Percentiles rank a stretch among this genome's conserved stretches.
These are phyloP conservation scores for Candida stauntonica DNA, from an alignment of 805 yeast genomes.

Conservation along the genomic window DNA sequence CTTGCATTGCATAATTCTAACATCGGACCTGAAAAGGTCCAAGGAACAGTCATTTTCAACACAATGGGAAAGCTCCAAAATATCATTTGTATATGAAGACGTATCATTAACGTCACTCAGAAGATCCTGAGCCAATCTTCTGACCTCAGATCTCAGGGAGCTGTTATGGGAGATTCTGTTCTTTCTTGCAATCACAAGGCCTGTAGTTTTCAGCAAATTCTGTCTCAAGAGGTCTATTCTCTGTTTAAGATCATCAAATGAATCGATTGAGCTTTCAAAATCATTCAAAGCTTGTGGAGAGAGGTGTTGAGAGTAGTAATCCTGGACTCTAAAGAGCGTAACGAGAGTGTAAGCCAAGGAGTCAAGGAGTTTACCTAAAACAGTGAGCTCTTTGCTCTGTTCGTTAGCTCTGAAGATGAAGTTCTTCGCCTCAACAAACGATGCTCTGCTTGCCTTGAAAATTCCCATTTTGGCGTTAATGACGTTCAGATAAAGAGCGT, in stretches of 20 bases:
- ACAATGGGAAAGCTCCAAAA: slow-evolving; percentile 4
- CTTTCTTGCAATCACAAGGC: slow-evolving; percentile 4
- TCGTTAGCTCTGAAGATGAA: slow-evolving; percentile 3
- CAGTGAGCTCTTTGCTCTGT: slow-evolving; percentile 2
- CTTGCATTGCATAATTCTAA: slow-evolving; percentile 6
- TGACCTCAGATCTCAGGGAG: slow-evolving; percentile 1
- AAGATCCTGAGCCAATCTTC: background rate
- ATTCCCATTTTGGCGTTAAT: slow-evolving; percentile 3
- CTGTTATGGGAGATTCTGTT: slow-evolving; percentile 3
- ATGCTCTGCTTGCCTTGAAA: slow-evolving; percentile 6
- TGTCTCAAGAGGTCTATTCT: slow-evolving; percentile 2
- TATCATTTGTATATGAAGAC: background rate
- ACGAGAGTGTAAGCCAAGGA: slow-evolving; percentile 6
- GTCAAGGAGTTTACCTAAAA: slow-evolving; percentile 5
- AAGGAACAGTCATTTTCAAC: slow-evolving; percentile 7
- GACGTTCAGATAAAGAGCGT: background rate
- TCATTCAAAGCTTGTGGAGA: slow-evolving; percentile 1
- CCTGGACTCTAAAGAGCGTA: slow-evolving; percentile 6
- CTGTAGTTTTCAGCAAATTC: slow-evolving; percentile 3
- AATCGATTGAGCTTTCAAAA: background rate
- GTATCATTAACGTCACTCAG: background rate
- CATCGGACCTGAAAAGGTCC: slow-evolving; percentile 9
- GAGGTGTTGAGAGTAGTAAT: slow-evolving; percentile 6
- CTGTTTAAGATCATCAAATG: background rate
- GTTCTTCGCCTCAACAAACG: slow-evolving; percentile 5